Base-by-base conservation (phyloP, 176 grass and related monocot genomes). In the Urochloa ruziziensis region DNA sequence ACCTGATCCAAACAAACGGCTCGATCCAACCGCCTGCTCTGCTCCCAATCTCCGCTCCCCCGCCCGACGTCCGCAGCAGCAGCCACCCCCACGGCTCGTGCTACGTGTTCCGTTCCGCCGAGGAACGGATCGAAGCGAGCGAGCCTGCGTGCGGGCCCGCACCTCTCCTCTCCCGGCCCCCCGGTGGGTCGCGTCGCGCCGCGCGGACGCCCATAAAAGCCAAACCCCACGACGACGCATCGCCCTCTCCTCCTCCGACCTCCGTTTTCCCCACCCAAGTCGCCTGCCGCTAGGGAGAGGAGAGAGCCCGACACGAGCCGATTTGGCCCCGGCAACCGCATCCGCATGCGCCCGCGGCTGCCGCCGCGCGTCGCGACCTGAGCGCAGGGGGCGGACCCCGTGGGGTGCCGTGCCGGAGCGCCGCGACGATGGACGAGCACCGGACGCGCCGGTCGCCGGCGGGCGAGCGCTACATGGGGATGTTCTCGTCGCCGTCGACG, bases 401-500 rank as follows among this genome's bases (percentile, higher is more conserved):
- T 11, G n/a, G 24, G 6, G 19, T n/a, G n/a, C n/a, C 27, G 10
- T 0, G 47, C 40, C 61, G 49, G 69, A 49, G 68, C 49, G n/a
- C 23, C 23, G 39, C 69, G 23, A 23, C 67, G 24, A 90, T 90
- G 88, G 88, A 90, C 48, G 88, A 86, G 4, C 58, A 82, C 83
- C 57, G 79, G 47, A 74, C 88, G 29, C 84, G 79, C 37, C 88
- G 73, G n/a, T 90, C 83, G 47, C 83, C 88, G 79, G 79, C 84
- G 18, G 85, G 73, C 73, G 88, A 83, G 37, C 83, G 88, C 29
- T 86, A 86, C 79, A 81, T 90, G n/a, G 88, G 88, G 47, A 77
- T 86, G 66, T 86, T 90, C 84, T 82, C 88, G 10, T 90, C 85
- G 48, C 85, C 85, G 10, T 87, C 88, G 43, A 32, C 69, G 44